Conservation (phyloP, 805 yeast species). For the Candida orba region DNA sequence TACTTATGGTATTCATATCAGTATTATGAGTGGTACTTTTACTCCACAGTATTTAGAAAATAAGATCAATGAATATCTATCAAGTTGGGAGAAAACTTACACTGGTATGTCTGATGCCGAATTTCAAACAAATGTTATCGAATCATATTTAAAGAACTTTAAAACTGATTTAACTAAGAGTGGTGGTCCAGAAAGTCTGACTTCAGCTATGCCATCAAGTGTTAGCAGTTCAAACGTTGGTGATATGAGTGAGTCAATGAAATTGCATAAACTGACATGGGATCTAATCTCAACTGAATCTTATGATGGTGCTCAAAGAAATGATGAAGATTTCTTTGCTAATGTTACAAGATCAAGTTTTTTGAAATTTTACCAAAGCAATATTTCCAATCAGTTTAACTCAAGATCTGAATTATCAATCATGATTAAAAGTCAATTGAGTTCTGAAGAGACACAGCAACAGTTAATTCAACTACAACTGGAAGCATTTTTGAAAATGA, state of each 20-base stretch:
- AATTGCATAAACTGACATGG: constrained; percentile 34
- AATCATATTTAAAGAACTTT: constrained; percentile 29
- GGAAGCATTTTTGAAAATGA: constrained; percentile 37
- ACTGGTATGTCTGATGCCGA: constrained; percentile 25
- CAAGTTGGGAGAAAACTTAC: constrained; percentile 32
- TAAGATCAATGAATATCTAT: constrained; percentile 42
- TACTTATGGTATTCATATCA: constrained; percentile 52
- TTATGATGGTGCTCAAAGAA: constrained; percentile 24
- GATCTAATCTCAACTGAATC: constrained; percentile 15
- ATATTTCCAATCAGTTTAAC: constrained; percentile 31
- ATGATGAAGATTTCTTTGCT: constrained; percentile 23
- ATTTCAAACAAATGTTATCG: constrained; percentile 30
- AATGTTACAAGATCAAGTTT: constrained; percentile 29
- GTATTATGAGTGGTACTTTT: constrained; percentile 45
- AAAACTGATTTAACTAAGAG: constrained; percentile 11
- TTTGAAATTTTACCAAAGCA: constrained; percentile 27
- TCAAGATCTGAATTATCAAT: constrained; percentile 33
- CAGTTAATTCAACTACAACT: constrained; percentile 33
- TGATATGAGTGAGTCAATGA: constrained; percentile 23
- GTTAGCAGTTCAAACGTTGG: constrained; percentile 27
- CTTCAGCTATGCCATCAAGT: constrained; percentile 28
- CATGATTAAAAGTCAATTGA: constrained; percentile 32
- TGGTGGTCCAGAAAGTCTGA: constrained; percentile 30
- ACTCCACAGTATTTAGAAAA: constrained; percentile 33
- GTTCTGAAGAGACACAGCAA: constrained; percentile 30